Percentiles rank a stretch among this genome's conserved stretches.
Conservation (phyloP, 2,329 filamentous ascomycete species). For the Pseudogymnoascus sp. region DNA sequence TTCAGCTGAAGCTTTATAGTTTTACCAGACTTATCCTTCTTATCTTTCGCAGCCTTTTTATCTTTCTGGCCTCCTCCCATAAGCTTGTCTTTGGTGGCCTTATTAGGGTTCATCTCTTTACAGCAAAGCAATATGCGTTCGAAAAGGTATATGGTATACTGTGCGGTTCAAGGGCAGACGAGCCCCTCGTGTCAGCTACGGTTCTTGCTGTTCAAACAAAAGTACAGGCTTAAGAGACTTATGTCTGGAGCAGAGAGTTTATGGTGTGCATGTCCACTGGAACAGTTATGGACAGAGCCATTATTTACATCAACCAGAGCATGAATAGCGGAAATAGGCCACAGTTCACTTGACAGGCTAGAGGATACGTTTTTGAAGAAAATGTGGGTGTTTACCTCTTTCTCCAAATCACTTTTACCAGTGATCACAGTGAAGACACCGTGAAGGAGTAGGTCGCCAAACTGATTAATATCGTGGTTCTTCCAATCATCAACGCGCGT, state of each 20-base stretch:
- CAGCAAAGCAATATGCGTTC: slow-evolving; percentile 92
- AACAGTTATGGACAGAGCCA: neutral
- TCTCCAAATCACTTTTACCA: slow-evolving; percentile 78
- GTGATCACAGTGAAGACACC: slow-evolving; percentile 90
- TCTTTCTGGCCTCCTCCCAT: slow-evolving; percentile 51
- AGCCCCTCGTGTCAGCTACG: slow-evolving; percentile 21
- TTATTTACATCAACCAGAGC: neutral
- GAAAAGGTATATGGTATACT: slow-evolving; percentile 98
- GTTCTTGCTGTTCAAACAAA: slow-evolving; percentile 4
- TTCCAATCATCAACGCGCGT: slow-evolving; percentile 94
- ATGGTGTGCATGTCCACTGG: neutral
- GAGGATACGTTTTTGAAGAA: neutral
- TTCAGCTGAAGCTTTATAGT: slow-evolving; percentile 87
- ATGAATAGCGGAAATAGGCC: neutral
- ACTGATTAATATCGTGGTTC: slow-evolving; percentile 79
- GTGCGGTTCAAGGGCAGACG: slow-evolving; percentile 16
- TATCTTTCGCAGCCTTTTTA: slow-evolving; percentile 70
- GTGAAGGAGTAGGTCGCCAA: slow-evolving; percentile 79
- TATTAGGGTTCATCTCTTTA: slow-evolving; percentile 85
- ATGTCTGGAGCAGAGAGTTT: neutral
- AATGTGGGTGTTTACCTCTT: slow-evolving; percentile 44
- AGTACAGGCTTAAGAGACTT: neutral
- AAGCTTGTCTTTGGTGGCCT: slow-evolving; percentile 67
- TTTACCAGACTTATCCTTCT: slow-evolving; percentile 54
- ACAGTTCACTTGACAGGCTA: neutral